Percentiles rank a stretch among this genome's conserved stretches.
These are phyloP conservation scores for Linaria vulgaris DNA, from an alignment of 257 asterid species.

Conservation along the genomic window DNA sequence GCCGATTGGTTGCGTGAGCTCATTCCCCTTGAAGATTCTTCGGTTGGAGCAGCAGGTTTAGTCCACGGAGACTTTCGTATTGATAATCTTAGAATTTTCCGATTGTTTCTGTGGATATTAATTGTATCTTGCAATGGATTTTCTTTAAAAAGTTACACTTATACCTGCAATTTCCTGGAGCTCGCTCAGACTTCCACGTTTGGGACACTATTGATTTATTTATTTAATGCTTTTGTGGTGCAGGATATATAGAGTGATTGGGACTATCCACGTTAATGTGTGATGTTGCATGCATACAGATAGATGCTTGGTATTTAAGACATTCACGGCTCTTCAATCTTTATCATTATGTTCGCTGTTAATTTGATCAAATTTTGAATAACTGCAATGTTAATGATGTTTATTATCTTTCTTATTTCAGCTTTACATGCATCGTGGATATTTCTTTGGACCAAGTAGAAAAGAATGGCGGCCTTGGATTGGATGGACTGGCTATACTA, in stretches of 20 bases:
- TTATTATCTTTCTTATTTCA: constrained; percentile 34
- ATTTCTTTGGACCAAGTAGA: constrained; percentile 46
- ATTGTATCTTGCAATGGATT: too few relatives aligned
- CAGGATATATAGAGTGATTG: constrained; percentile 97
- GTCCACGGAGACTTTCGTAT: constrained; percentile 98
- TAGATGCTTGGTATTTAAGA: constrained; percentile 77
- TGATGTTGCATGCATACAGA: constrained; percentile 89
- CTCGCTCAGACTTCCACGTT: too few relatives aligned
- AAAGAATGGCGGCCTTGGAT: constrained; percentile 58
- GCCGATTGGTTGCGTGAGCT: constrained; percentile 76
- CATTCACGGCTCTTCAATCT: constrained; percentile 25
- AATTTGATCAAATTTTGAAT: neutral
- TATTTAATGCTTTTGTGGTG: constrained; percentile 26
- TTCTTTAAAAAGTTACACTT: too few relatives aligned
- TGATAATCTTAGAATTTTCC: constrained; percentile 94
- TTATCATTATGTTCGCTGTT: neutral
- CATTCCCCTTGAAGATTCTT: constrained; percentile 86
- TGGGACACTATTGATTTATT: neutral
- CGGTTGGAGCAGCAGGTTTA: constrained; percentile 76
- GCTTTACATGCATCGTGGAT: constrained; percentile 77
- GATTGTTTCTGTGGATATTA: too few relatives aligned
- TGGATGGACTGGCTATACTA: constrained; percentile 64
- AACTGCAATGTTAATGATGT: constrained; percentile 14
- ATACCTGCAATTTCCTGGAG: too few relatives aligned
- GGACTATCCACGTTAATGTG: constrained; percentile 93